A percentile compares a stretch with the other conserved stretches of the same genome.
Evolutionary conservation across 2,329 filamentous ascomycete genomes (phyloP).

Genomic region (Metarhizium anisopliae): DNA sequence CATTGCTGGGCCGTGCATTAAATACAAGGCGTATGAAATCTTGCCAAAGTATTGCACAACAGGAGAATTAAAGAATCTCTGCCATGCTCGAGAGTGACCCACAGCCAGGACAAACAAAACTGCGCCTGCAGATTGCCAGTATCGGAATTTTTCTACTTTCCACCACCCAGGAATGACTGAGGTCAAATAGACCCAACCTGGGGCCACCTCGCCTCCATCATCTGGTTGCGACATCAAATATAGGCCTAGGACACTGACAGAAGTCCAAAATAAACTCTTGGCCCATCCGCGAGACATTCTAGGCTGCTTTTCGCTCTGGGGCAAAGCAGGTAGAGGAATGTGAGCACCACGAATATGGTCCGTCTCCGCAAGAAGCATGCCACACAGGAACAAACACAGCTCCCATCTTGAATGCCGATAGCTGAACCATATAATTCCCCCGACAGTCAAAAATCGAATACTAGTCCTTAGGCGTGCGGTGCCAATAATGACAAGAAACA

Average conservation of each 20-base stretch:
- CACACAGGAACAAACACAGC: slow-evolving; percentile 44
- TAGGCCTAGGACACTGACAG: slow-evolving; percentile 38
- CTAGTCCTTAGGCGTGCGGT: slow-evolving; percentile 35
- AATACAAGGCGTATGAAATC: slow-evolving; percentile 52
- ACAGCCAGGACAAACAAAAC: slow-evolving; percentile 42
- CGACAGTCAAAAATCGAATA: slow-evolving; percentile 34
- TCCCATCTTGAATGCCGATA: slow-evolving; percentile 44
- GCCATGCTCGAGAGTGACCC: slow-evolving; percentile 36
- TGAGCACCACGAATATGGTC: slow-evolving; percentile 41
- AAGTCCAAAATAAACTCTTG: slow-evolving; percentile 25
- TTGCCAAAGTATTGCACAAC: slow-evolving; percentile 49
- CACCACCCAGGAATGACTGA: slow-evolving; percentile 41
- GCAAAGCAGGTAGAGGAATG: slow-evolving; percentile 19
- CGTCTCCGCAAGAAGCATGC: slow-evolving; percentile 46
- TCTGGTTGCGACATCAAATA: slow-evolving; percentile 39
- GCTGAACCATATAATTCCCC: slow-evolving; percentile 31
- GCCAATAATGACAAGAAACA: slow-evolving; percentile 45
- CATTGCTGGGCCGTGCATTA: slow-evolving; percentile 49
- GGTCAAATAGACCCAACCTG: slow-evolving; percentile 42
- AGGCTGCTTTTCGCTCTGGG: slow-evolving; percentile 12
- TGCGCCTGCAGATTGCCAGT: slow-evolving; percentile 47
- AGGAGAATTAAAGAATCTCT: slow-evolving; percentile 39
- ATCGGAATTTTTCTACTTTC: slow-evolving; percentile 39
- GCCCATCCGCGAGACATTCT: slow-evolving; percentile 1
- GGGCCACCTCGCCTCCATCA: slow-evolving; percentile 34